Base-by-base conservation (phyloP, 441 rosid genomes). In the Erodium texanum region DNA sequence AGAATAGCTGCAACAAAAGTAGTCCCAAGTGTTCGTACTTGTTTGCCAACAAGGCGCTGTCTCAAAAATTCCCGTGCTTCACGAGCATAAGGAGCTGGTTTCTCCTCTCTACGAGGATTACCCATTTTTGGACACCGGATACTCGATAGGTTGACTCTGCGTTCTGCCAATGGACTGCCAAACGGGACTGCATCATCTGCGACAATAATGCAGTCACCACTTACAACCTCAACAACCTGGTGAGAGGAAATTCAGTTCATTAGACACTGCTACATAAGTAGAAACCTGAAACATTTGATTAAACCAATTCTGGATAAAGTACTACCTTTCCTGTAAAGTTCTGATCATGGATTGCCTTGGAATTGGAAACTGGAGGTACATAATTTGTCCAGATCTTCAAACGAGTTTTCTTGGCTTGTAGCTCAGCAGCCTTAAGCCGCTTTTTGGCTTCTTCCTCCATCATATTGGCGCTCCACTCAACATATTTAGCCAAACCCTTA, bases 401-500 rank as follows among this genome's bases (percentile, higher is more conserved):
- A 8, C 93, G 83, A 68, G 62, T 83, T 79, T 89, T 92, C 84
- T 92, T 95, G 68, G 97, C 94, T 72, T 92, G 82, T 78, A 92
- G 98, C 65, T 95, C 99, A 18, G 92, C 92, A 75, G 84, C 73
- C 85, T 90, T 92, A 71, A 94, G 73, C 72, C 68, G 77, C 73
- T 85, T 84, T 77, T 84, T 92, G 69, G 94, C 88, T 67, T 92
- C 96, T 52, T 92, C 97, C 82, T 94, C 98, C 96, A 94, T 86
- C 96, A 87, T 83, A 76, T 86, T 92, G 38, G 96, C 99, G 77
- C 97, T 95, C 99, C 99, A 95, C 68, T 92, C 99, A 70, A 95
- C 92, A 80, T 79, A 95, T 81, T 89, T 90, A 72, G 97, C 98
- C 66, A 95, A 86, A 66, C 99, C 98, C 98, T 95, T 27, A 27